Conservation (phyloP, 257 asterid species). For the Fraxinus anomala region DNA sequence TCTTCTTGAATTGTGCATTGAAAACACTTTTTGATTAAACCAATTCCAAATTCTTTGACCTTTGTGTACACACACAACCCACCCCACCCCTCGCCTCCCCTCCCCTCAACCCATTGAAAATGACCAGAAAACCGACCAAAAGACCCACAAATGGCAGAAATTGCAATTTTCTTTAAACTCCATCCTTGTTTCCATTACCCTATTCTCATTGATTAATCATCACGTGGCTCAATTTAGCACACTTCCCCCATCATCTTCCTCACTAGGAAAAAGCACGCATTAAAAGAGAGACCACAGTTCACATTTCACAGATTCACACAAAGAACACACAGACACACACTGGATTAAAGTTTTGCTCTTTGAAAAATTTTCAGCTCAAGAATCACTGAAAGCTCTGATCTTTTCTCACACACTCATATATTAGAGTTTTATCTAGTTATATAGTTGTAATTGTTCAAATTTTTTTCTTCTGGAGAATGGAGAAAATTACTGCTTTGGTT, state of each 20-base stretch:
- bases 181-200: slow-evolving; percentile 45
- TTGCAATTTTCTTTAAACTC: slow-evolving; percentile 44
- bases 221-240: slow-evolving; percentile 47
- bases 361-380: slow-evolving; percentile 12
- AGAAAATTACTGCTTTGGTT: slow-evolving; percentile 48
- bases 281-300: slow-evolving; percentile 32
- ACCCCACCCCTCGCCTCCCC: slow-evolving; percentile 1
- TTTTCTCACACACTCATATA: slow-evolving; percentile 28
- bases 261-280: slow-evolving; percentile 21
- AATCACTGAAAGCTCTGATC: slow-evolving; percentile 40
- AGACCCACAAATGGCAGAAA: slow-evolving; percentile 52
- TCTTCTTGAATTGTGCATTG: background rate
- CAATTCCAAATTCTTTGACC: slow-evolving; percentile 49
- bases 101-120: slow-evolving; percentile 6
- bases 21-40: slow-evolving; percentile 36
- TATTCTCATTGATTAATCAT: slow-evolving; percentile 46
- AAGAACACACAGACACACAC: slow-evolving; percentile 18
- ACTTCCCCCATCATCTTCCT: slow-evolving; percentile 29
- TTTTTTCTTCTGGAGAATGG: slow-evolving; percentile 42
- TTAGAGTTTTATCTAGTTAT: background rate
- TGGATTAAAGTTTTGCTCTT: slow-evolving; percentile 18
- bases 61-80: slow-evolving; percentile 24
- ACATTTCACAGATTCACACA: slow-evolving; percentile 28
- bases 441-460: slow-evolving; percentile 3
- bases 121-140: slow-evolving; percentile 37